phyloP scores from a whole-genome alignment of 148 eudicot species.

The Camellia lanceoleosa region DNA sequence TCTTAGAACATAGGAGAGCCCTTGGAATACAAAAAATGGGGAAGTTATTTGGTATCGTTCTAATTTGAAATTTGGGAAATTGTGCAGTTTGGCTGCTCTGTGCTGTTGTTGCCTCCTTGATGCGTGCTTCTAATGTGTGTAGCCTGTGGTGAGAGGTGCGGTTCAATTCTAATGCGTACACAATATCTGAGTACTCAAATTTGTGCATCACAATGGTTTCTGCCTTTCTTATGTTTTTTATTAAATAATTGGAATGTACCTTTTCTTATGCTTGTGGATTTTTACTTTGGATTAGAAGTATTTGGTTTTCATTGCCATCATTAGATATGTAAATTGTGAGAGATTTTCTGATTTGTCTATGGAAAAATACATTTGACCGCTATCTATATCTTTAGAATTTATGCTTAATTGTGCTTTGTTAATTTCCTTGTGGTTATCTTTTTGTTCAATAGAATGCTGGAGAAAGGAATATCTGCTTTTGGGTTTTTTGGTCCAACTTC shows the following conservation, averaged over 20 bases:
- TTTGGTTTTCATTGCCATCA: neutral
- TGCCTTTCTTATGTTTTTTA: neutral
- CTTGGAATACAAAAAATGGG: too few relatives aligned
- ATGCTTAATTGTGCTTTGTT: neutral
- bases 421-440: neutral
- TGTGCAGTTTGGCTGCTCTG: conserved; percentile 68
- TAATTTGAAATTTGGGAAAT: neutral
- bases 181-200: neutral
- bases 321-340: neutral
- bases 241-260: conserved; percentile 5
- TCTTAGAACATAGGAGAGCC: too few relatives aligned
- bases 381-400: neutral
- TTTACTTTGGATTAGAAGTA: neutral
- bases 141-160: neutral
- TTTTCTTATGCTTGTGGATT: neutral
- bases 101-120: conserved; percentile 84
- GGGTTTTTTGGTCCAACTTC: too few relatives aligned
- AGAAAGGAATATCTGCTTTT: neutral
- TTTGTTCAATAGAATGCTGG: neutral
- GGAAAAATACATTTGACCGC: neutral
- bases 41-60: neutral
- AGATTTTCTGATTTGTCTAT: neutral
- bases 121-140: conserved; percentile 48
- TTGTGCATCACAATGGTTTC: neutral
- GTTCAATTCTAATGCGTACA: neutral